Percentiles rank a stretch among this genome's conserved stretches.
phyloP scores from a whole-genome alignment of 345 rosid genomes.

The Balakata baccata region DNA sequence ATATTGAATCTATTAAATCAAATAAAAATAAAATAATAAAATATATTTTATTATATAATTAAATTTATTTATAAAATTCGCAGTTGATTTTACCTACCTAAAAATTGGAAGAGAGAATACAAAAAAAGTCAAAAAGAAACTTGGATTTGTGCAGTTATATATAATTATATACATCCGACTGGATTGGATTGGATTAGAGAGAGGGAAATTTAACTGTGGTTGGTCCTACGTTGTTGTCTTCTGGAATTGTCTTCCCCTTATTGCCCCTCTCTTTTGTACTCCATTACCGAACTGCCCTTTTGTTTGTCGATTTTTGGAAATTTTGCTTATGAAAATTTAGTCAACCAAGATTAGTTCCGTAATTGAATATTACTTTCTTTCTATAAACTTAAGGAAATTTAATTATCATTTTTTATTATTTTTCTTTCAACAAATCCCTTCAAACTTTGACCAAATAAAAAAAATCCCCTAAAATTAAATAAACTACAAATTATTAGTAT shows the following conservation, averaged over 20 bases:
- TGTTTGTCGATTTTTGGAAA: too few relatives aligned
- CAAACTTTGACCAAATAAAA: too few relatives aligned
- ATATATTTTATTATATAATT: too few relatives aligned
- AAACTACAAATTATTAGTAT: too few relatives aligned
- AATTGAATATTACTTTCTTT: background rate
- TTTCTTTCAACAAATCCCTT: too few relatives aligned
- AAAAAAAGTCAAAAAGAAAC: constrained; percentile 33
- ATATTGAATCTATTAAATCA: too few relatives aligned
- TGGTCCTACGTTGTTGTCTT: constrained; percentile 43
- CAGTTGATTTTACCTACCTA: too few relatives aligned
- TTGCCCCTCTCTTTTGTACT: background rate
- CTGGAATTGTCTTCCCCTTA: background rate
- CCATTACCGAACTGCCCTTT: constrained; percentile 4
- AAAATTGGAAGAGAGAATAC: too few relatives aligned
- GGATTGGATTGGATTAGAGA: constrained; percentile 1
- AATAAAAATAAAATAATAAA: too few relatives aligned
- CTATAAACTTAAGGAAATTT: background rate
- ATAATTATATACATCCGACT: background rate
- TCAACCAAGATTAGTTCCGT: background rate
- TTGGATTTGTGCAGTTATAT: background rate
- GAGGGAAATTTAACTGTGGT: constrained; percentile 27
- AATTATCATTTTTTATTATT: too few relatives aligned
- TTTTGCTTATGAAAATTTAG: background rate
- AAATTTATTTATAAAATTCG: too few relatives aligned
- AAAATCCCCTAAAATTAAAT: too few relatives aligned